phyloP scores from a whole-genome alignment of 2,329 filamentous ascomycete species.

The Diaporthe ampelina region DNA sequence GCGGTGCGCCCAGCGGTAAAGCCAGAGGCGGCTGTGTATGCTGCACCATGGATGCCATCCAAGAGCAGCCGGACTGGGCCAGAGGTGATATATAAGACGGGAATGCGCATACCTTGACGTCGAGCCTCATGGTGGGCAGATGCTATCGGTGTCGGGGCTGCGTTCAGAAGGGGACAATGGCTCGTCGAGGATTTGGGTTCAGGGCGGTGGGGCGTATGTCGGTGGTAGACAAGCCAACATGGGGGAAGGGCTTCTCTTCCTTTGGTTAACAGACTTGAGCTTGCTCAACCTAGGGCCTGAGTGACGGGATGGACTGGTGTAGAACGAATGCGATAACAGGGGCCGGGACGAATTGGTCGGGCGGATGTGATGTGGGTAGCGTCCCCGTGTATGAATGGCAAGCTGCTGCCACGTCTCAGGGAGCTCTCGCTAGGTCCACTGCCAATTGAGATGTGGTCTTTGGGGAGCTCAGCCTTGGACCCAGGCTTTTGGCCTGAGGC shows the following conservation, averaged over 20 bases:
- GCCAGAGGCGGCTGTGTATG: neutral
- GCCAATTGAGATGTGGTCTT: constrained; percentile 43
- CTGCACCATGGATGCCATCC: neutral
- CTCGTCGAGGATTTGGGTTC: constrained; percentile 14
- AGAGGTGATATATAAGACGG: neutral
- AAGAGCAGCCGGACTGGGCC: neutral
- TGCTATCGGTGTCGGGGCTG: constrained; percentile 19
- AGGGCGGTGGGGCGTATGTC: constrained; percentile 35
- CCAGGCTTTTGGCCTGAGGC: constrained; percentile 37
- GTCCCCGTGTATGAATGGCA: constrained; percentile 24
- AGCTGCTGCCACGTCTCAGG: constrained; percentile 38
- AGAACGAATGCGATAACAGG: neutral
- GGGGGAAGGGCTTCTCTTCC: constrained; percentile 8
- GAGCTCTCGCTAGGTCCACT: constrained; percentile 30
- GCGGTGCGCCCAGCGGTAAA: neutral
- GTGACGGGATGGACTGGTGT: neutral
- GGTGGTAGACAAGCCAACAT: constrained; percentile 38
- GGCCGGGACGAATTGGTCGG: constrained; percentile 17
- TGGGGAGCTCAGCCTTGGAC: constrained; percentile 37
- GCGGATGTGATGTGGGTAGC: constrained; percentile 22
- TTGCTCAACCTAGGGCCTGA: neutral
- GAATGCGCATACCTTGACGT: constrained; percentile 42
- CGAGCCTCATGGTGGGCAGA: constrained; percentile 48
- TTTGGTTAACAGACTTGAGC: neutral
- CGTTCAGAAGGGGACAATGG: constrained; percentile 9